Base-by-base conservation (phyloP, 2,329 filamentous ascomycete genomes). In the Bipolaris bicolor region DNA sequence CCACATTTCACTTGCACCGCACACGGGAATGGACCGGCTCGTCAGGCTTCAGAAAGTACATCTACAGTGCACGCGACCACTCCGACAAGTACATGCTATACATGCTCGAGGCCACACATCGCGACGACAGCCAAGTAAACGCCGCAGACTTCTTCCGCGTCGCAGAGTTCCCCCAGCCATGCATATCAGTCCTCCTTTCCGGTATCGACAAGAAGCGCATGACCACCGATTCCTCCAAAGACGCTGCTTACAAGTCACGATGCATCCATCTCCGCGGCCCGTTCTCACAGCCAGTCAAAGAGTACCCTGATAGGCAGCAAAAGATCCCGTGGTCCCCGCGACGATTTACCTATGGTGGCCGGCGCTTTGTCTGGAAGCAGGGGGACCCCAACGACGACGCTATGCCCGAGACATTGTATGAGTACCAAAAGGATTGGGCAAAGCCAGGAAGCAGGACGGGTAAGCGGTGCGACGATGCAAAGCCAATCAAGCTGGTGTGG, bases 321-420 rank as follows among this genome's bases (percentile, higher is more conserved):
- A 76, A 74, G 60, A 69, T 75, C n/a, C 73, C 73, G 1, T 76
- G 73, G 73, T 74, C 71, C 15, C 73, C 73, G 16, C 70, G 73
- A n/a, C 69, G 73, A 24, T 75, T 76, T 52, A 75, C 62, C 6
- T 76, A 75, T 45, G 73, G 72, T 39, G 73, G 73, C 9, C 71
- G 73, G 7, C 66, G 70, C 18, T 76, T 76, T 53, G 73, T 77
- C 18, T 84, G 81, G 78, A 80, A 70, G 34, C 73, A 72, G 7
- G 79, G 76, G 18, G 65, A 76, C 20, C 77, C 80, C 2, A 70
- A 83, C 66, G 81, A 84, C 60, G 80, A 83, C 36, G 71, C 72
- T 5, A 76, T 76, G 73, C 72, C 72, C 5, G 73, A 76, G 63
- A 74, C 72, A 4, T 63, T 76, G 20, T 76, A 75, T 59, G 73